Conservation (phyloP, 2,329 filamentous ascomycete genomes). For the Trichoderma cornu-damae region DNA sequence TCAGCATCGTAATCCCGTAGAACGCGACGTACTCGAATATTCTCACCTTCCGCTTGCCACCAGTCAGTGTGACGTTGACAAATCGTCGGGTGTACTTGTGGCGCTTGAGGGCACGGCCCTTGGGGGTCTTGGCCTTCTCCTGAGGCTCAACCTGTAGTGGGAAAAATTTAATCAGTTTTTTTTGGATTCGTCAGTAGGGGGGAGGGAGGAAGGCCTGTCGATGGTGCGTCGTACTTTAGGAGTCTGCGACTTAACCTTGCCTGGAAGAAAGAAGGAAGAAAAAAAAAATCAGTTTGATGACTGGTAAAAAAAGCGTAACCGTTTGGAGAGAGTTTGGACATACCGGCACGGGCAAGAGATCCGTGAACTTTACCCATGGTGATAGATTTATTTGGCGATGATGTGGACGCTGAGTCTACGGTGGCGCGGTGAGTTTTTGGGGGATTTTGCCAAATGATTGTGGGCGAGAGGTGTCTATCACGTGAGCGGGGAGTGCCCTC, state of each 20-base stretch:
- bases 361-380: constrained; percentile 92
- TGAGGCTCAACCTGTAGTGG: constrained; percentile 67
- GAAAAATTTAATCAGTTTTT: constrained; percentile 30
- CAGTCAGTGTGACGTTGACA: constrained; percentile 95
- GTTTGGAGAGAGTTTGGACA: constrained; percentile 23
- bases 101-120: constrained; percentile 97
- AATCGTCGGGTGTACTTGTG: constrained; percentile 95
- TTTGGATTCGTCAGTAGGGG: constrained; percentile 25
- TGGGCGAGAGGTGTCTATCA: constrained; percentile 35
- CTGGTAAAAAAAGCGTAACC: background rate
- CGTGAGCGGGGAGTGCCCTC: constrained; percentile 36
- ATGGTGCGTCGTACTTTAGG: constrained; percentile 64
- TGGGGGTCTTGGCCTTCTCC: constrained; percentile 96
- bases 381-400: constrained; percentile 38
- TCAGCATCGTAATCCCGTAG: background rate
- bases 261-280: constrained; percentile 61
- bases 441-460: constrained; percentile 38
- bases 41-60: constrained; percentile 94
- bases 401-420: constrained; percentile 34
- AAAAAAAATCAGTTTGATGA: constrained; percentile 43
- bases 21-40: background rate
- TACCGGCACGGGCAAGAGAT: constrained; percentile 80
- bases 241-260: constrained; percentile 97
- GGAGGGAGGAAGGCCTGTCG: constrained; percentile 10
- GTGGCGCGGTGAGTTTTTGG: constrained; percentile 31